These are phyloP conservation scores for Xylariaceae sp. DNA, from an alignment of 2,329 filamentous ascomycete species.

Conservation along the genomic window DNA sequence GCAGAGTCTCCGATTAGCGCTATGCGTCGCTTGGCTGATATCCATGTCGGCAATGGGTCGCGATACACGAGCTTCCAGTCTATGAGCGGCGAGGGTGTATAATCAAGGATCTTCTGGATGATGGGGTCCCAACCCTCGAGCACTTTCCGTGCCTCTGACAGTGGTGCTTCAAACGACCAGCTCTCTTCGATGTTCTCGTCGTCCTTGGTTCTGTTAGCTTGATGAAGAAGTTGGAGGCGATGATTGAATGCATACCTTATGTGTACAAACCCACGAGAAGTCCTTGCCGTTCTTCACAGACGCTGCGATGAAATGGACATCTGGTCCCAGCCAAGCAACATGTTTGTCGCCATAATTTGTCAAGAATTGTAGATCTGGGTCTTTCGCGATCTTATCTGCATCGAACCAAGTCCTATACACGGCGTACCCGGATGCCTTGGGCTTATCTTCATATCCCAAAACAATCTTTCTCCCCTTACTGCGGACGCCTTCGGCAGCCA, in stretches of 20 bases:
- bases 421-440: slow-evolving; percentile 41
- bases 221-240: neutral
- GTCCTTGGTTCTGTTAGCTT: slow-evolving; percentile 10
- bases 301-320: slow-evolving; percentile 50
- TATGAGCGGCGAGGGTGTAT: slow-evolving; percentile 29
- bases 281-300: slow-evolving; percentile 49
- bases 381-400: slow-evolving; percentile 41
- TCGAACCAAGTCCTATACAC: slow-evolving; percentile 44
- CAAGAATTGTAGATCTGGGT: slow-evolving; percentile 40
- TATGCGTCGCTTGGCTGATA: slow-evolving; percentile 37
- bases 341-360: slow-evolving; percentile 49
- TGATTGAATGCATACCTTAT: slow-evolving; percentile 32
- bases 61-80: slow-evolving; percentile 38
- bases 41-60: slow-evolving; percentile 38
- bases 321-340: slow-evolving; percentile 49
- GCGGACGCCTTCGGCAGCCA: slow-evolving; percentile 46
- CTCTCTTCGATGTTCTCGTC: slow-evolving; percentile 27
- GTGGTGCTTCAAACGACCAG: slow-evolving; percentile 20
- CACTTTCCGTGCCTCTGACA: slow-evolving; percentile 28
- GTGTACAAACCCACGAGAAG: slow-evolving; percentile 53
- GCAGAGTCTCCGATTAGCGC: slow-evolving; percentile 46
- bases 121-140: slow-evolving; percentile 31
- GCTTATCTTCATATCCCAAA: slow-evolving; percentile 39
- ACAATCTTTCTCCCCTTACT: slow-evolving; percentile 45
- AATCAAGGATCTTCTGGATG: slow-evolving; percentile 39